Evolutionary conservation across 768 basidiomycete genomes (phyloP), one percentile per base, ranked within the genome.

Genomic region (Leccinum subgranulosum): DNA sequence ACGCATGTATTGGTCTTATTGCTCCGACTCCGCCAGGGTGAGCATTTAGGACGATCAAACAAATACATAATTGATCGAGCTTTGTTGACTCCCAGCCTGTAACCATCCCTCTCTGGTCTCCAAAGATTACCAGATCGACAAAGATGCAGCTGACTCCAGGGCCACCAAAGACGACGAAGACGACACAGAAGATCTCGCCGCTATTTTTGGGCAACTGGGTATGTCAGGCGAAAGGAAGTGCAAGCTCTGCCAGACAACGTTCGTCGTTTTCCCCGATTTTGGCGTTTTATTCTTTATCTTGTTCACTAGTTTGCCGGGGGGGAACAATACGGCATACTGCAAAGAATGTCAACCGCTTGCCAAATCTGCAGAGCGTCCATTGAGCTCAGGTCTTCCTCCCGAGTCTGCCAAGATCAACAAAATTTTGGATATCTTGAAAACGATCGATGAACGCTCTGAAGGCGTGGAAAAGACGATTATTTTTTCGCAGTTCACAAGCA

Each of bases 391-490:
- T 14, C 78, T 86, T 15, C 86, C 85, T 4, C 87, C 87, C 0
- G 79, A 82, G 29, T 94, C 92, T 7, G 86, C 95, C 19, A 99
- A 99, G 74, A 91, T 93, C 53, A 81, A 87, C 31, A 93, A 88
- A 81, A 81, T 92, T 39, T 64, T 97, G 49, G 80, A 88, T 64
- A 72, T 98, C 10, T 75, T 99, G 43, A 64, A 75, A 11, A 79
- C 84, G 17, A 84, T 94, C 53, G 81, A 86, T 15, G 74, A 78
- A 49, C 78, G 83, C 52, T 79, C 83, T 11, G 73, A 81, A 14
- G 70, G 78, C 15, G 73, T 76, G 59, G 93, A 97, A 69, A 99
- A 98, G 81, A 96, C 94, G 0, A 98, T 98, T 61, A 86, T 99
- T 21, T 98, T 98, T 69, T 94, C 92, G 0, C 95, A 97, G 67